These are phyloP conservation scores for Ophiostoma ulmi DNA, from an alignment of 2,329 filamentous ascomycete genomes.

Conservation along the genomic window DNA sequence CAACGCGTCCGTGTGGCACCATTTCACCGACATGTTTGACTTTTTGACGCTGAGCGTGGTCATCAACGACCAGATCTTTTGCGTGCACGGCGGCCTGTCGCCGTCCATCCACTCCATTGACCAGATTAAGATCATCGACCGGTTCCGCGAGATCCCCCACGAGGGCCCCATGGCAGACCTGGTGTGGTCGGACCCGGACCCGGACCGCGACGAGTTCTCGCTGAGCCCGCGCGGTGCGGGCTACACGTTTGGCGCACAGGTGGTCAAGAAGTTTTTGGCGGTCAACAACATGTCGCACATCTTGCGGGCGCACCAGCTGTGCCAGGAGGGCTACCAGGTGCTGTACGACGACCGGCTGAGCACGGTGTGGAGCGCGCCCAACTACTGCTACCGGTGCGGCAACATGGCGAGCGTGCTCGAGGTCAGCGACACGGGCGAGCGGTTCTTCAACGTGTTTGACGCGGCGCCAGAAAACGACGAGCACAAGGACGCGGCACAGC, in stretches of 20 bases:
- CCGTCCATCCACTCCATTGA: constrained; percentile 96
- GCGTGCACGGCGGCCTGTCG: constrained; percentile 85
- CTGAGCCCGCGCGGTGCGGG: constrained; percentile 88
- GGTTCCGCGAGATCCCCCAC: constrained; percentile 96
- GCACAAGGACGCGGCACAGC: constrained; percentile 66
- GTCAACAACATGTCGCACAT: constrained; percentile 99
- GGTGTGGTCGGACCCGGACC: constrained; percentile 96
- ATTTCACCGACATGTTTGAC: constrained; percentile 99
- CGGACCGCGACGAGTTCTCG: constrained; percentile 95
- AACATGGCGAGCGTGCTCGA: constrained; percentile 97
- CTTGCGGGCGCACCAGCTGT: constrained; percentile 93
- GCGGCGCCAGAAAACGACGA: constrained; percentile 93
- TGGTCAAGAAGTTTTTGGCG: constrained; percentile 95
- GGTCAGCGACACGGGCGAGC: constrained; percentile 85
- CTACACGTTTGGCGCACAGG: constrained; percentile 95
- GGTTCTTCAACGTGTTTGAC: constrained; percentile 97
- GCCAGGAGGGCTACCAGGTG: constrained; percentile 96
- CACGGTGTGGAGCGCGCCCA: constrained; percentile 97
- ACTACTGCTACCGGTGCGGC: constrained; percentile 91
- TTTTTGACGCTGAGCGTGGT: constrained; percentile 94
- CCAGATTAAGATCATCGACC: constrained; percentile 99
- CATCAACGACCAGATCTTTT: constrained; percentile 98
- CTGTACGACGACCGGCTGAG: constrained; percentile 91
- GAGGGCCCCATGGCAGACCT: constrained; percentile 99
- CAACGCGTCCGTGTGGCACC: constrained; percentile 98